These are phyloP conservation scores for Byssothecium circinans DNA, from an alignment of 2,329 filamentous ascomycete species.

Conservation along the genomic window DNA sequence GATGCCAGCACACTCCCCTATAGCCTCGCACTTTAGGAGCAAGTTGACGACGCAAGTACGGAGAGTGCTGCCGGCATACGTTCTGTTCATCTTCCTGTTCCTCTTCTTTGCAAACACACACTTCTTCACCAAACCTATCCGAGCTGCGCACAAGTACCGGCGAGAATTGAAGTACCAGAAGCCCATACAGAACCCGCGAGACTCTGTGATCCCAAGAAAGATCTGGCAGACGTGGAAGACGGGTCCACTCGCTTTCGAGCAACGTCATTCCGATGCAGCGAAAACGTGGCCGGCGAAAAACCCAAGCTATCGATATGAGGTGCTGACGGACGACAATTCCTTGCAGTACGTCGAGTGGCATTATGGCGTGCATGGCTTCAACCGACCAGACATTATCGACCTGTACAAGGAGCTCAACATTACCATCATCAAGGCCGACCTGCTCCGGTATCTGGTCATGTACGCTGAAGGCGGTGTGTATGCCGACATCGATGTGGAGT, in stretches of 20 bases:
- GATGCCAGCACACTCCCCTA: constrained; percentile 39
- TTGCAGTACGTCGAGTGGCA: constrained; percentile 68
- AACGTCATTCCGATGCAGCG: constrained; percentile 62
- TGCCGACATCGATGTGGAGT: constrained; percentile 62
- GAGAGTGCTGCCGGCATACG: constrained; percentile 38
- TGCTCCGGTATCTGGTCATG: constrained; percentile 68
- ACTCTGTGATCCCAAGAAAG: constrained; percentile 60
- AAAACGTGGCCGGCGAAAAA: constrained; percentile 69
- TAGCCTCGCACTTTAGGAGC: constrained; percentile 36
- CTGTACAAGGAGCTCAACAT: constrained; percentile 45
- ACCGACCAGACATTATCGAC: constrained; percentile 58
- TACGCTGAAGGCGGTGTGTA: constrained; percentile 65
- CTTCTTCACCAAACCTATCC: constrained; percentile 38
- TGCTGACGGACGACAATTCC: constrained; percentile 70
- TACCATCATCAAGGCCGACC: constrained; percentile 67
- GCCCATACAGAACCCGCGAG: constrained; percentile 24
- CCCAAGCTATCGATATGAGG: constrained; percentile 67
- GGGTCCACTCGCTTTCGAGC: constrained; percentile 66
- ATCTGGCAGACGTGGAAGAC: constrained; percentile 81
- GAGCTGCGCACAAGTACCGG: constrained; percentile 37
- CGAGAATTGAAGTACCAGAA: constrained; percentile 40
- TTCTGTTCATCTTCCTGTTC: constrained; percentile 33
- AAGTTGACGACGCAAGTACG: constrained; percentile 38
- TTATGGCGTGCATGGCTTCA: constrained; percentile 65
- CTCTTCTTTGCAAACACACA: constrained; percentile 38